phyloP scores from a whole-genome alignment of 257 asterid genomes.

The Nicotiana knightiana region DNA sequence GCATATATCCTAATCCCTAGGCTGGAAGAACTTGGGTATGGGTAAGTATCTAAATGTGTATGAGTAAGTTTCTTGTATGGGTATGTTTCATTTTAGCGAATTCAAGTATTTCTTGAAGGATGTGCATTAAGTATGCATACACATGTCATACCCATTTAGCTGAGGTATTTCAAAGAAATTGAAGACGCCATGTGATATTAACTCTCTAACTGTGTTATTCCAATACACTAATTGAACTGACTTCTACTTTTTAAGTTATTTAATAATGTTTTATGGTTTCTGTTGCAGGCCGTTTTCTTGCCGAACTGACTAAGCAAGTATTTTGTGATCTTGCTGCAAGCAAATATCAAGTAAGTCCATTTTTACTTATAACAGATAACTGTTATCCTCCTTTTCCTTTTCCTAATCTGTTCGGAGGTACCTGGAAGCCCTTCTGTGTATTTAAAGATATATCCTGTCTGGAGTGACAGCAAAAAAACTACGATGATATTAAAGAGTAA shows the following conservation, averaged over 20 bases:
- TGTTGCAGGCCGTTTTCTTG: conserved; percentile 86
- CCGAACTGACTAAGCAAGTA: conserved; percentile 92
- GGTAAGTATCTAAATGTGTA: not conserved
- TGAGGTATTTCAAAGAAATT: not conserved
- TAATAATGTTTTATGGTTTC: conserved; percentile 16
- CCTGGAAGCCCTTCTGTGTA: too few species aligned
- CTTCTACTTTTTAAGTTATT: not conserved
- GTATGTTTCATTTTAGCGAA: not conserved
- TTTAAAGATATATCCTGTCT: too few species aligned
- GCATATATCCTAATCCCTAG: not conserved
- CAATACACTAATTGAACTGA: not conserved
- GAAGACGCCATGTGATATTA: not conserved
- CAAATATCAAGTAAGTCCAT: conserved; percentile 81
- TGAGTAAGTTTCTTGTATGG: not conserved
- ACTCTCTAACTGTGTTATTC: not conserved
- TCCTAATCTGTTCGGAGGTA: not conserved
- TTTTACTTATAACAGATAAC: not conserved
- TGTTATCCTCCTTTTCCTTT: not conserved
- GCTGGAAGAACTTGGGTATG: not conserved
- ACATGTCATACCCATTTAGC: not conserved
- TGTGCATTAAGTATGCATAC: not conserved
- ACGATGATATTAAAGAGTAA: too few species aligned
- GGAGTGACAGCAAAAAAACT: too few species aligned
- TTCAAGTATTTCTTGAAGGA: not conserved
- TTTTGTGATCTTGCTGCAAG: conserved; percentile 75